Percentiles rank a stretch among this genome's conserved stretches.
phyloP scores from a whole-genome alignment of 1,284 basidiomycete genomes.

The Hymenochaete sp. region DNA sequence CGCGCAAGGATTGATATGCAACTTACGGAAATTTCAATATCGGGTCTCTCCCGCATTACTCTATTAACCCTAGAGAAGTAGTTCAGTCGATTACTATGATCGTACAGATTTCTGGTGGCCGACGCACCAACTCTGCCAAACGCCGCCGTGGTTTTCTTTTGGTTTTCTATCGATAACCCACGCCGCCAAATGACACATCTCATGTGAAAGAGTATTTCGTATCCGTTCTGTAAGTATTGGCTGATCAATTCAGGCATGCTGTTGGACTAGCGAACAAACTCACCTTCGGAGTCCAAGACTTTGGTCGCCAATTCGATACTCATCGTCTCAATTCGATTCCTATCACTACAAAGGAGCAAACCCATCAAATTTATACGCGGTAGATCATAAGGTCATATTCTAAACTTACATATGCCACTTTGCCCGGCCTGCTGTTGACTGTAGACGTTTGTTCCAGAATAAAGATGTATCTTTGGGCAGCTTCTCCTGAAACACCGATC shows the following conservation, averaged over 20 bases:
- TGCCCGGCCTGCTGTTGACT: constrained; percentile 73
- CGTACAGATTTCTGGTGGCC: neutral
- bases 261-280: constrained; percentile 7
- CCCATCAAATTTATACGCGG: too few relatives aligned
- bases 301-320: constrained; percentile 72
- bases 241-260: neutral
- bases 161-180: constrained; percentile 68
- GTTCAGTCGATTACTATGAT: neutral
- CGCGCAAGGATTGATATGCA: too few relatives aligned
- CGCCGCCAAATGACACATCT: constrained; percentile 81
- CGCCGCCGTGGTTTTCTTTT: constrained; percentile 58
- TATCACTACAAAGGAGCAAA: constrained; percentile 31
- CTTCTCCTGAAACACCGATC: constrained; percentile 63
- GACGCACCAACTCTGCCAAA: constrained; percentile 63
- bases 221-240: constrained; percentile 55
- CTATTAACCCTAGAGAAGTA: constrained; percentile 43
- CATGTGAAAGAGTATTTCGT: constrained; percentile 71
- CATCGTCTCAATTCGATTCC: constrained; percentile 41
- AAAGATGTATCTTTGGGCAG: constrained; percentile 60
- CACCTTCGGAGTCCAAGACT: constrained; percentile 67
- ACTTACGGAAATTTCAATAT: constrained; percentile 66
- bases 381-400: neutral
- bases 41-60: constrained; percentile 52
- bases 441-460: constrained; percentile 64
- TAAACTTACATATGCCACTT: constrained; percentile 52